Conservation (phyloP, 192 early-diverging fungal species). For the Dissophora globulifera region DNA sequence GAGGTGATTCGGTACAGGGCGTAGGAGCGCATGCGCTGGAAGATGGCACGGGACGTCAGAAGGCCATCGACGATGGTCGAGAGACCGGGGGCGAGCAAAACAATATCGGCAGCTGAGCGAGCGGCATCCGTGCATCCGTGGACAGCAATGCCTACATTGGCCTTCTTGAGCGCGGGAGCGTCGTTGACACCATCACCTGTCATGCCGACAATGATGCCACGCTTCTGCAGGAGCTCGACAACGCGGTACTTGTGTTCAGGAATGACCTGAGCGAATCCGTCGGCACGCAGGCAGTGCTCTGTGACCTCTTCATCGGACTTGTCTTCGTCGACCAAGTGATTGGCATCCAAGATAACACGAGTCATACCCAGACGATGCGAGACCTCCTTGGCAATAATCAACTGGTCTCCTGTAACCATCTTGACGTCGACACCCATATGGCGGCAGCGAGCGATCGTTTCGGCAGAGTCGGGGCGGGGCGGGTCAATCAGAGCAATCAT, state of each 20-base stretch:
- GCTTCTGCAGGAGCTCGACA: slow-evolving; percentile 92
- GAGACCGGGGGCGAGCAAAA: slow-evolving; percentile 88
- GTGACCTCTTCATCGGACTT: slow-evolving; percentile 84
- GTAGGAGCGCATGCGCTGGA: slow-evolving; percentile 95
- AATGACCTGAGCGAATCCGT: slow-evolving; percentile 97
- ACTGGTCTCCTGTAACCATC: slow-evolving; percentile 97
- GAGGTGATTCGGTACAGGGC: slow-evolving; percentile 96
- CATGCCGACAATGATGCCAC: slow-evolving; percentile 88
- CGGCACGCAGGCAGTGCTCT: slow-evolving; percentile 85
- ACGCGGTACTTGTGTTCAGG: slow-evolving; percentile 98
- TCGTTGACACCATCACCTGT: slow-evolving; percentile 99
- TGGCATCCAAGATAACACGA: slow-evolving; percentile 90
- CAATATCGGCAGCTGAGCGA: slow-evolving; percentile 95
- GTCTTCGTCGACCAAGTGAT: slow-evolving; percentile 80
- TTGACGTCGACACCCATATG: slow-evolving; percentile 92
- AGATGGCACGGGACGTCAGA: slow-evolving; percentile 89
- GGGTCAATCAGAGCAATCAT: slow-evolving; percentile 94
- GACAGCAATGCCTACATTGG: slow-evolving; percentile 96
- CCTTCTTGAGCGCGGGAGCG: slow-evolving; percentile 97
- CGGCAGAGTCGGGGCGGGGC: slow-evolving; percentile 88
- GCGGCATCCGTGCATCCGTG: slow-evolving; percentile 96
- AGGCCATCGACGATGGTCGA: slow-evolving; percentile 95
- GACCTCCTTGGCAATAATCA: slow-evolving; percentile 94
- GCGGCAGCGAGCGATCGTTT: slow-evolving; percentile 86
- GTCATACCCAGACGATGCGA: slow-evolving; percentile 89